Conservation (phyloP, 192 early-diverging fungal species). For the Gryganskiella cystojenkinii region DNA sequence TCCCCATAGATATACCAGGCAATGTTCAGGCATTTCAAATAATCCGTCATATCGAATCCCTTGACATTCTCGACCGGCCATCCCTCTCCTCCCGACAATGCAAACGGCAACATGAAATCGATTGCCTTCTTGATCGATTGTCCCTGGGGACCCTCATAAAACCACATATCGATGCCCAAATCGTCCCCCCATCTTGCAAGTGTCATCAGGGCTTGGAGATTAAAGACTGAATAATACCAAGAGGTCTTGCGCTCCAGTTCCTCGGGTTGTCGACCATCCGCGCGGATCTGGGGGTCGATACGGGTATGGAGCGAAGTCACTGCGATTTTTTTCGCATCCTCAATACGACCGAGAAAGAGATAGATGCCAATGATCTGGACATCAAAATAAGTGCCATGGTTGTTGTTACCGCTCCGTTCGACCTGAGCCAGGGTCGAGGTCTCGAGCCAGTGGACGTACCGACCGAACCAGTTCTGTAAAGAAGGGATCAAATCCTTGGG, state of each 20-base stretch:
- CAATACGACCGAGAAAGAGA: constrained; percentile 56
- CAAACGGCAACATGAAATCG: constrained; percentile 63
- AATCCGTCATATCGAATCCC: constrained; percentile 57
- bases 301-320: constrained; percentile 45
- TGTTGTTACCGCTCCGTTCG: constrained; percentile 54
- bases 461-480: constrained; percentile 53
- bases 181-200: constrained; percentile 53
- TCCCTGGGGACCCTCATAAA: constrained; percentile 55
- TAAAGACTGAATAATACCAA: constrained; percentile 66
- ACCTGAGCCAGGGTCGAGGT: constrained; percentile 42
- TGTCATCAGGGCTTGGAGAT: constrained; percentile 59
- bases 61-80: constrained; percentile 62
- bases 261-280: constrained; percentile 54
- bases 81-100: constrained; percentile 53
- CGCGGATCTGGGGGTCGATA: constrained; percentile 50
- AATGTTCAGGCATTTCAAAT: constrained; percentile 59
- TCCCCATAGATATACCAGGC: constrained; percentile 62
- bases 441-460: constrained; percentile 55
- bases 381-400: constrained; percentile 70
- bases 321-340: constrained; percentile 35
- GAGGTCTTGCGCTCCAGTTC: constrained; percentile 58
- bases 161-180: constrained; percentile 56
- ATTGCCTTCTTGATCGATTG: constrained; percentile 61
- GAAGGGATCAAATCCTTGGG: constrained; percentile 41
- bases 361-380: constrained; percentile 61